These are phyloP conservation scores for Alternaria viburni DNA, from an alignment of 2,329 filamentous ascomycete genomes.

Conservation along the genomic window DNA sequence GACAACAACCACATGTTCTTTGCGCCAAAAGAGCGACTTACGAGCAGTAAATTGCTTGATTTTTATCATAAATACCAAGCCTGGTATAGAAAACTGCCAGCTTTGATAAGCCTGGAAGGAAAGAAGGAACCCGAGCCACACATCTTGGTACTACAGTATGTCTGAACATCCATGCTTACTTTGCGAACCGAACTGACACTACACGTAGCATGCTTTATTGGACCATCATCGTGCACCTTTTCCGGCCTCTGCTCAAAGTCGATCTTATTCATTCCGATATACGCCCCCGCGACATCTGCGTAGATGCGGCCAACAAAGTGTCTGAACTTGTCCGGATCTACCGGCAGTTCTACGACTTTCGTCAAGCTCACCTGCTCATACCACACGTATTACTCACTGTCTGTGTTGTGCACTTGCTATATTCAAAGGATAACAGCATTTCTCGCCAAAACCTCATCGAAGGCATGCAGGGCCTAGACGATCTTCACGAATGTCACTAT, in stretches of 20 bases:
- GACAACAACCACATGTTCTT: conserved; percentile 75
- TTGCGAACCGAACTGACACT: conserved; percentile 13
- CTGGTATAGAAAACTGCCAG: conserved; percentile 74
- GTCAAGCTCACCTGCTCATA: conserved; percentile 49
- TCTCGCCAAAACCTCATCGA: conserved; percentile 50
- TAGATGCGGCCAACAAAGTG: conserved; percentile 54
- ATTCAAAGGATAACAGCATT: conserved; percentile 47
- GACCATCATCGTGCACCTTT: conserved; percentile 73
- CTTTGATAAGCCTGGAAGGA: conserved; percentile 61
- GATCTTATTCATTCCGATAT: conserved; percentile 63
- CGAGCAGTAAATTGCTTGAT: conserved; percentile 66
- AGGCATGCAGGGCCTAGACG: conserved; percentile 51
- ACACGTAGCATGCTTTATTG: conserved; percentile 67
- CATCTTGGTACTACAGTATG: conserved; percentile 76
- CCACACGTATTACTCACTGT: conserved; percentile 52
- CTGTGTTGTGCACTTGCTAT: conserved; percentile 54
- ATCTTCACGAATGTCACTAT: conserved; percentile 52
- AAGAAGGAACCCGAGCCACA: conserved; percentile 69
- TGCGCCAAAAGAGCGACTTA: conserved; percentile 70
- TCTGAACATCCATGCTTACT: conserved; percentile 18
- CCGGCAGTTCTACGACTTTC: conserved; percentile 52
- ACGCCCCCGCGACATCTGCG: conserved; percentile 69
- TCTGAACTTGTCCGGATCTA: conserved; percentile 52
- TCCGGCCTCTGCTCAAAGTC: conserved; percentile 74
- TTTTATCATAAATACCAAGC: conserved; percentile 72